Conservation (phyloP, 2,329 filamentous ascomycete genomes). For the Chaetomium sp. region DNA sequence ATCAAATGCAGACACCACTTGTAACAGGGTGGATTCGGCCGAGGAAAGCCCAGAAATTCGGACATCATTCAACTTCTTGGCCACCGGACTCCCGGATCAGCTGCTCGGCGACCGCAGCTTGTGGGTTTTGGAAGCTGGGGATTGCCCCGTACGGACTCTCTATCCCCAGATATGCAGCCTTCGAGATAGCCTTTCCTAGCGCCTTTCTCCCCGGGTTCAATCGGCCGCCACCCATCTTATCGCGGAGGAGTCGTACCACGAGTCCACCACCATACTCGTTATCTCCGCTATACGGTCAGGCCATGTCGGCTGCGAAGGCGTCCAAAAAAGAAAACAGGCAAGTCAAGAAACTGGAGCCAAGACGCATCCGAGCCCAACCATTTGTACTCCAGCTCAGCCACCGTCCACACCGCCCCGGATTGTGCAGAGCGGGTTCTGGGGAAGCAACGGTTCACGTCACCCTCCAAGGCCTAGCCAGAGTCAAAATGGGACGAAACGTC, state of each 20-base stretch:
- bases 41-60: constrained; percentile 8
- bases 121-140: constrained; percentile 7
- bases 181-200: constrained; percentile 15
- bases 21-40: constrained; percentile 1
- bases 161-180: constrained; percentile 24
- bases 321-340: constrained; percentile 8
- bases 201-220: constrained; percentile 21
- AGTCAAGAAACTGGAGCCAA: constrained; percentile 16
- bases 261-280: not conserved
- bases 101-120: constrained; percentile 3
- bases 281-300: constrained; percentile 2
- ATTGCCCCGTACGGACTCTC: constrained; percentile 17
- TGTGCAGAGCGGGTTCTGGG: constrained; percentile 19
- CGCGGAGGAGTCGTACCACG: not conserved
- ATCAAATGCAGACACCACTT: not conserved
- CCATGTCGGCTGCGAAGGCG: constrained; percentile 12
- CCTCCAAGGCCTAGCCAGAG: not conserved
- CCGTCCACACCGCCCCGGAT: constrained; percentile 33
- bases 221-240: not conserved
- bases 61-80: not conserved
- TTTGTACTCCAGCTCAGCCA: constrained; percentile 30
- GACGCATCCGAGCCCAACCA: constrained; percentile 29
- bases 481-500: not conserved
- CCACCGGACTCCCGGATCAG: constrained; percentile 4
- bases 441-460: constrained; percentile 7